Base-by-base conservation (phyloP, 2,329 filamentous ascomycete genomes). In the Byssochlamys sp. region DNA sequence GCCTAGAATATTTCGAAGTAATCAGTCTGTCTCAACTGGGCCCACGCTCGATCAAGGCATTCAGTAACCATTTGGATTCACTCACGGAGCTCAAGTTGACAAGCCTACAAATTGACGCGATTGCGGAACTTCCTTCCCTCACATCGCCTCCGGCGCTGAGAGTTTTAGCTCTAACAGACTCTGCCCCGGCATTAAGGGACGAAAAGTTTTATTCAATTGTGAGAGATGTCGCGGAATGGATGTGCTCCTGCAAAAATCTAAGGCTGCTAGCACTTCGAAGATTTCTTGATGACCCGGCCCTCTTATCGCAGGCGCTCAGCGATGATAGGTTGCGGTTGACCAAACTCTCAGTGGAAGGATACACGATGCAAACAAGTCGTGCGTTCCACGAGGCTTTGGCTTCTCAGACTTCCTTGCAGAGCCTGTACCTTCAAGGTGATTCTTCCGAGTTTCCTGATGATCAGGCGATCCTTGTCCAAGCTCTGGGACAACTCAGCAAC, bases 1-100 rank as follows among this genome's bases (percentile, higher is more conserved):
- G 78, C 1, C 71, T 90, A 10, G 75, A 77, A 57, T 78, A 77
- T 24, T 84, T 89, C 57, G 76, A 83, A 58, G 78, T 84, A 28
- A 77, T 84, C 56, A 81, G 80, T 64, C 73, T 76, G 48, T 82
- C 82, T 61, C 72, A 77, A 2, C 75, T 87, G 14, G 80, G 80
- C 0, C 70, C 75, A 2, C 74, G 81, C 50, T 81, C 84, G 0
- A 80, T 87, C 52, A 67, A 75, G 27, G 78, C 80, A 2, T 63
- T 86, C 4, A 79, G 77, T 58, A 71, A 73, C 25, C 83, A 86
- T 62, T 71, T 76, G 12, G 68, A 76, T 49, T 83, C 84, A 3
- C 72, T 90, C 10, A 79, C 74, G 58, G 72, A 78, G 58, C 68
- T 86, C 58, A 77, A 78, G 59, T 69, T 86, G 3, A 68, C 69